A percentile compares a stretch with the other conserved stretches of the same genome.
Conservation (phyloP, 2,329 filamentous ascomycete species). For the Xylaria hypoxylon region DNA sequence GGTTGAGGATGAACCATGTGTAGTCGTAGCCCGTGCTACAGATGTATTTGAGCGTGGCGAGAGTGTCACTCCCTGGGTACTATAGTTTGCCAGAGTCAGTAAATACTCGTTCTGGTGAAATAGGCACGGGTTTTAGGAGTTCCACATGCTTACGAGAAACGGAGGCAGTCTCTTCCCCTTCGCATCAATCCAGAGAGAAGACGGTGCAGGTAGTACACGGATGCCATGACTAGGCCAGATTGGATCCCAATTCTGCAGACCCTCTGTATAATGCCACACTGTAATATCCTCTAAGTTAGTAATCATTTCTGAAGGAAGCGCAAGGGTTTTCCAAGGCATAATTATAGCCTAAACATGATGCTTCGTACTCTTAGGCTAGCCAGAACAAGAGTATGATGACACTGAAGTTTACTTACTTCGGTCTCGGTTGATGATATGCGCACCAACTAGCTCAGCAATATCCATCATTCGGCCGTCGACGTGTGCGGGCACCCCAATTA, state of each 20-base stretch:
- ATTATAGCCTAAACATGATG: no score
- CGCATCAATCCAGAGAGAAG: slow-evolving; percentile 72
- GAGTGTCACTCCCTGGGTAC: slow-evolving; percentile 69
- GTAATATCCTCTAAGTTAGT: neutral
- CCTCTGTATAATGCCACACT: slow-evolving; percentile 75
- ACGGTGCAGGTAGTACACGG: slow-evolving; percentile 69
- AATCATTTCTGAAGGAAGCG: neutral
- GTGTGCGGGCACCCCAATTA: slow-evolving; percentile 71
- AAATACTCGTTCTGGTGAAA: no score
- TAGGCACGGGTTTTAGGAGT: no score
- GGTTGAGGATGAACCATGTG: slow-evolving; percentile 71
- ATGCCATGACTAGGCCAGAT: slow-evolving; percentile 73
- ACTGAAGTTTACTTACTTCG: slow-evolving; percentile 53
- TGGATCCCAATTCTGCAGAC: slow-evolving; percentile 70
- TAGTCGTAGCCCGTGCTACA: slow-evolving; percentile 72
- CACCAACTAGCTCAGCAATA: slow-evolving; percentile 65
- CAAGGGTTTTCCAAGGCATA: neutral
- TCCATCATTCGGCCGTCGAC: slow-evolving; percentile 74
- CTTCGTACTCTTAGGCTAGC: neutral
- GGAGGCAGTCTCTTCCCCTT: slow-evolving; percentile 68
- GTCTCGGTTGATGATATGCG: slow-evolving; percentile 68
- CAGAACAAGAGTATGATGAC: neutral
- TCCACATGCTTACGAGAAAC: no score
- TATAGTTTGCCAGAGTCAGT: no score
- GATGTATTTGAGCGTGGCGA: slow-evolving; percentile 69